Evolutionary conservation across 208 protist species (phyloP).

Genomic region (Leishmania arabica): DNA sequence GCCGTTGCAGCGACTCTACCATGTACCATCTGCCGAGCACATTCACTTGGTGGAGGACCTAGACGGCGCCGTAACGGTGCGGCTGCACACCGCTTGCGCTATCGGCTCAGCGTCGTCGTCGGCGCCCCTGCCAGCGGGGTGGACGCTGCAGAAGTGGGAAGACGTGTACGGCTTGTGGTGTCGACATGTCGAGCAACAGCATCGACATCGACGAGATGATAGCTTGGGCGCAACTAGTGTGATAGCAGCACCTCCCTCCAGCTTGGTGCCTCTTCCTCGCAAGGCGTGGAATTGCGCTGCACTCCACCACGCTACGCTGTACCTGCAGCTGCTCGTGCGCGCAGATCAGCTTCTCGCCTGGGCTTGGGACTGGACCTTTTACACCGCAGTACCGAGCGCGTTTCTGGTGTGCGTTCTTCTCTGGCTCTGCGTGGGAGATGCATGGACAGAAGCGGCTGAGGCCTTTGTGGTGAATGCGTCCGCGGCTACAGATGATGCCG

Average conservation of each 20-base stretch:
- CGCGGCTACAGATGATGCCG: not conserved
- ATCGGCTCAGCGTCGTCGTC: not conserved
- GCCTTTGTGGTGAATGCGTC: not conserved
- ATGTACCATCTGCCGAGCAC: constrained; percentile 4
- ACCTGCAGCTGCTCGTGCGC: constrained; percentile 10
- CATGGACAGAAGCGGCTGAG: constrained; percentile 23
- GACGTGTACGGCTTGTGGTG: constrained; percentile 20
- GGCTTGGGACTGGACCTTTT: constrained; percentile 9
- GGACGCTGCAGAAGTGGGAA: constrained; percentile 4
- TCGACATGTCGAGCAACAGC: not conserved
- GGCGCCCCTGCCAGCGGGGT: not conserved
- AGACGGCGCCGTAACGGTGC: constrained; percentile 4
- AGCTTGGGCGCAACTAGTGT: too few relatives aligned
- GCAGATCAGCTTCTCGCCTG: constrained; percentile 2
- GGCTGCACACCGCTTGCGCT: constrained; percentile 6
- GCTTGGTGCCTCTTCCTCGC: not conserved
- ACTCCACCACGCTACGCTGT: constrained; percentile 9
- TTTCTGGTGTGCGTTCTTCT: constrained; percentile 7
- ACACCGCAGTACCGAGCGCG: constrained; percentile 18
- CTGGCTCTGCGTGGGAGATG: constrained; percentile 26
- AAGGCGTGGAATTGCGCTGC: not conserved
- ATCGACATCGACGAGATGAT: not conserved
- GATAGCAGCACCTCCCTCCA: not conserved
- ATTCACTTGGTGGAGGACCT: constrained; percentile 18
- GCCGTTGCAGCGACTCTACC: constrained; percentile 15